Evolutionary conservation across 495 filamentous ascomycete genomes (phyloP), one percentile per base, ranked within the genome.

Genomic region (Xylaria nigripes): DNA sequence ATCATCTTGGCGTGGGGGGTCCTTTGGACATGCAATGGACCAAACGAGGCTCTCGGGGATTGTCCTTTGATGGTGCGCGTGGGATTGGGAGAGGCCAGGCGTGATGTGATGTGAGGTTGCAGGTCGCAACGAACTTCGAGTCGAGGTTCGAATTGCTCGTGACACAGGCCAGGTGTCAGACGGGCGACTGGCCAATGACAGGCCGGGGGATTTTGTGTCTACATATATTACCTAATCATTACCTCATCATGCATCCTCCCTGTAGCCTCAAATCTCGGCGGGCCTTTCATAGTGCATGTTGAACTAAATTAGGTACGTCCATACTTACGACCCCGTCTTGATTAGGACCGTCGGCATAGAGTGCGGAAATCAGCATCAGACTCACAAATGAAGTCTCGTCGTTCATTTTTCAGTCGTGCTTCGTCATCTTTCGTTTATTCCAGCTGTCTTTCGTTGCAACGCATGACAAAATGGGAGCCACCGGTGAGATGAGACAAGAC

Each of bases 1-100:
- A 84, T 71, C 83, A 85, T 87, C 47, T 66, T 80, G 62, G 46
- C 50, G 48, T 36, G 21, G 23, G 48, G 38, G 41, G 36, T n/a
- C n/a, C n/a, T 34, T 19, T 54, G 47, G 30, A 46, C 54, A 55
- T 57, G 54, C 44, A 47, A 48, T n/a, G n/a, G n/a, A n/a, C n/a
- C n/a, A n/a, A n/a, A n/a, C n/a, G n/a, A n/a, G n/a, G n/a, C n/a
- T n/a, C n/a, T n/a, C n/a, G n/a, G n/a, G 42, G 10, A 45, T 30
- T 32, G 57, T 38, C n/a, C 12, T 30, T 47, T 36, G 13, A 12
- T 36, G 32, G 32, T 36, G 32, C 6, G 6, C 15, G 15, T 36
- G 32, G n/a, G n/a, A n/a, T 36, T 36, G 32, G 6, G 32, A 30
- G 27, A 30, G 27, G n/a, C n/a, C n/a, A 30, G 24, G 16, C 30